Evolutionary conservation across 73 alveolate genomes (phyloP).

Genomic region (Paramecium sexaurelia): DNA sequence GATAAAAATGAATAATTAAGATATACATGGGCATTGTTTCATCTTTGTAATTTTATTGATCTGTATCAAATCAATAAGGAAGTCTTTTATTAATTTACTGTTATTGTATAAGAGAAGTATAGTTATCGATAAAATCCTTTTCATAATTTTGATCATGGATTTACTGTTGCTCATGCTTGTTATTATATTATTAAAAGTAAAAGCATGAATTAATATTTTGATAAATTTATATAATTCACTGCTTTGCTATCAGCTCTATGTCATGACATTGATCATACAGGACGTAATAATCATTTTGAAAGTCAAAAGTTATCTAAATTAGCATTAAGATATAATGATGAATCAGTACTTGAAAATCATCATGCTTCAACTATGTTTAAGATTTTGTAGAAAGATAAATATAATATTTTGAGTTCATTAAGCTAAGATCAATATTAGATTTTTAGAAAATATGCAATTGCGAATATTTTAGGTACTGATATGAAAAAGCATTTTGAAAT

Average conservation of each 20-base stretch:
- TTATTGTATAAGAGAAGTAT: conserved; percentile 50
- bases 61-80: conserved; percentile 58
- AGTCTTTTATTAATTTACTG: conserved; percentile 30
- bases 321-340: conserved; percentile 89
- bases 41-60: conserved; percentile 35
- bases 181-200: conserved; percentile 36
- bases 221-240: conserved; percentile 58
- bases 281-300: conserved; percentile 78
- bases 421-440: conserved; percentile 67
- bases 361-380: conserved; percentile 89
- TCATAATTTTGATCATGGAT: conserved; percentile 67
- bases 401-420: conserved; percentile 69
- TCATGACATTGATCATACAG: conserved; percentile 90
- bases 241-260: conserved; percentile 75
- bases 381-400: conserved; percentile 73
- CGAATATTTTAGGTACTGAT: conserved; percentile 80
- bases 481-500: conserved; percentile 65
- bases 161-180: conserved; percentile 59
- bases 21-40: conserved; percentile 53
- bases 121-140: conserved; percentile 54
- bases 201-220: conserved; percentile 35
- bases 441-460: conserved; percentile 77
- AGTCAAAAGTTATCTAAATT: conserved; percentile 71
- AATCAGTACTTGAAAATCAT: conserved; percentile 88
- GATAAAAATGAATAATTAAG: conserved; percentile 2